A percentile compares a stretch with the other conserved stretches of the same genome.
These are phyloP conservation scores for Escovopsis weberi DNA, from an alignment of 2,329 filamentous ascomycete genomes.

Conservation along the genomic window DNA sequence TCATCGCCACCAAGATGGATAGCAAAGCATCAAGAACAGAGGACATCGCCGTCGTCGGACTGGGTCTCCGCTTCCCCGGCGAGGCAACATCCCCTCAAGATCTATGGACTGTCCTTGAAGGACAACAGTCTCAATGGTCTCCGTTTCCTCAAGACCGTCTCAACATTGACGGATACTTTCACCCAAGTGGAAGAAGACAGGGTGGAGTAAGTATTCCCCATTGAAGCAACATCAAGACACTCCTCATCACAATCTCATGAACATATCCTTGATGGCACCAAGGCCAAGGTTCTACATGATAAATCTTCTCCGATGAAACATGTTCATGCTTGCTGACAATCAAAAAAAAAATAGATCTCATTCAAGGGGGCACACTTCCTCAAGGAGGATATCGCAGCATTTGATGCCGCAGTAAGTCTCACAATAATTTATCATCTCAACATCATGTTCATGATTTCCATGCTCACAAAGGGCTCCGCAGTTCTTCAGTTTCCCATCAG, in stretches of 20 bases:
- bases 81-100: slow-evolving; percentile 27
- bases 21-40: slow-evolving; percentile 13
- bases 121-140: slow-evolving; percentile 31
- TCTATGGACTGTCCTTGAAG: slow-evolving; percentile 34
- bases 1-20: background rate
- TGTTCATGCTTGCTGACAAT: too few relatives aligned
- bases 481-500: slow-evolving; percentile 36
- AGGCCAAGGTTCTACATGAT: too few relatives aligned
- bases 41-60: slow-evolving; percentile 37
- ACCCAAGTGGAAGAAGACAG: slow-evolving; percentile 34
- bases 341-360: slow-evolving; percentile 21
- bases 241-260: background rate
- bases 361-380: slow-evolving; percentile 37
- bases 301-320: too few relatives aligned
- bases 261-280: too few relatives aligned
- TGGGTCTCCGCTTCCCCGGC: slow-evolving; percentile 37
- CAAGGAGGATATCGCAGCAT: slow-evolving; percentile 29
- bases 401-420: slow-evolving; percentile 32
- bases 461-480: slow-evolving; percentile 8
- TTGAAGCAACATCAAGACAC: background rate
- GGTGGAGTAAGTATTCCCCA: slow-evolving; percentile 27
- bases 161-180: slow-evolving; percentile 38
- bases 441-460: background rate
- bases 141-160: slow-evolving; percentile 34
- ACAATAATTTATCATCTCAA: background rate